Evolutionary conservation across 2,329 filamentous ascomycete genomes (phyloP).

Genomic region (Trichothecium roseum): DNA sequence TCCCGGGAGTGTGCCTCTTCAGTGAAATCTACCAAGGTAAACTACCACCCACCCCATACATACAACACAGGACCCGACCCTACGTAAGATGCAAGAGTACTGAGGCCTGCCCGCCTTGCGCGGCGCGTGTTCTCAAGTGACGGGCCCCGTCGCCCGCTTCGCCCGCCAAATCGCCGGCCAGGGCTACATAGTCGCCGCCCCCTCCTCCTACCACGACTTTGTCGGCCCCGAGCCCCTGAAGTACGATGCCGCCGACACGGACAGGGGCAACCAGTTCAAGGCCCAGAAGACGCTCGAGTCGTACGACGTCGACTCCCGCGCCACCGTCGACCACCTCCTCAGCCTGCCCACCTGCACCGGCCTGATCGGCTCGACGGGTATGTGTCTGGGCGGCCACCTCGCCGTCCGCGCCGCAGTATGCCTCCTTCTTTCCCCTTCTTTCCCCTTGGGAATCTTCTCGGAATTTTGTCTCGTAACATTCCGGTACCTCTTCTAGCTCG

Average conservation of each 20-base stretch:
- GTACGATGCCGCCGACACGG: conserved; percentile 82
- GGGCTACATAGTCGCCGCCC: conserved; percentile 86
- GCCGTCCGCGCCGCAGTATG: conserved; percentile 49
- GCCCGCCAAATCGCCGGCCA: conserved; percentile 85
- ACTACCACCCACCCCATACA: background rate
- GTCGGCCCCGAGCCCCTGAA: conserved; percentile 71
- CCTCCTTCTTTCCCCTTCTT: conserved; percentile 3
- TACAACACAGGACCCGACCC: conserved; percentile 4
- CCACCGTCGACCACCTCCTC: conserved; percentile 60
- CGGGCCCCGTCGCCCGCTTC: conserved; percentile 80
- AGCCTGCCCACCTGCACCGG: conserved; percentile 71
- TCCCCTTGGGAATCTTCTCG: conserved; percentile 1
- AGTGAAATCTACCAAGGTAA: conserved; percentile 93
- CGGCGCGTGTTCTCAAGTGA: conserved; percentile 48
- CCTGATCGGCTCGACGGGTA: conserved; percentile 68
- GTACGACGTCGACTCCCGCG: conserved; percentile 70
- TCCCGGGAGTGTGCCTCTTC: conserved; percentile 81
- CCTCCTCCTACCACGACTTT: conserved; percentile 90
- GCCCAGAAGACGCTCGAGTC: conserved; percentile 73
- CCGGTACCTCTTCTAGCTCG: conserved; percentile 37
- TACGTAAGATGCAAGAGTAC: too few relatives aligned
- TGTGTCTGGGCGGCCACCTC: conserved; percentile 90
- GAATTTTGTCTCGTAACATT: conserved; percentile 1
- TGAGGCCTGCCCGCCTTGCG: too few relatives aligned
- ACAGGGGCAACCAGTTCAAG: conserved; percentile 80